These are phyloP conservation scores for Trifolium dubium DNA, from an alignment of 306 rosid species.

Conservation along the genomic window DNA sequence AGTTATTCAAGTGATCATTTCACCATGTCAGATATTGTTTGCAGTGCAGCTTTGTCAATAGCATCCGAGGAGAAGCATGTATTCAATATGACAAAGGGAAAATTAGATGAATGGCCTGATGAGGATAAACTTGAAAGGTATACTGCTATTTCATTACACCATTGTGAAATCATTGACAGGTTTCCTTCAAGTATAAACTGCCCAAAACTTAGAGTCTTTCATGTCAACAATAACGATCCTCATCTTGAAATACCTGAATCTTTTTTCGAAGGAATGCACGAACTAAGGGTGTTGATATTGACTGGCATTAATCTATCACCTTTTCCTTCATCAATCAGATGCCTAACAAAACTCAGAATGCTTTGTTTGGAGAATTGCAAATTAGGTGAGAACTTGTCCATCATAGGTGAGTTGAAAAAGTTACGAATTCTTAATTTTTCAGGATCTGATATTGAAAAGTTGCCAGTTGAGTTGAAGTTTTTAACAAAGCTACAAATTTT, in stretches of 20 bases:
- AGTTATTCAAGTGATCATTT: conserved; percentile 26
- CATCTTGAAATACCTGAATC: neutral
- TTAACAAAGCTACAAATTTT: conserved; percentile 21
- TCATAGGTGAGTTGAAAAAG: conserved; percentile 25
- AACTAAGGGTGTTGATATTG: conserved; percentile 28
- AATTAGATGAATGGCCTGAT: conserved; percentile 32
- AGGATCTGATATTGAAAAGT: conserved; percentile 13
- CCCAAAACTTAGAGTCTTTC: conserved; percentile 32
- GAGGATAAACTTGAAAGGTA: conserved; percentile 18
- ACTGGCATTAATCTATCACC: neutral
- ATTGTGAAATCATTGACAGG: conserved; percentile 1
- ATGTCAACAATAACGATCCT: neutral
- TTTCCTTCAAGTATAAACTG: neutral
- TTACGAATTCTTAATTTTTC: conserved; percentile 30
- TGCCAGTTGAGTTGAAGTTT: neutral
- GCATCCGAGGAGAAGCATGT: conserved; percentile 17
- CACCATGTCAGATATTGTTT: conserved; percentile 32
- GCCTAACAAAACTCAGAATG: conserved; percentile 23
- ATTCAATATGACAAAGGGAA: conserved; percentile 5
- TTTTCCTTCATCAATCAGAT: conserved; percentile 22
- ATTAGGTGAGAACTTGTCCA: conserved; percentile 6
- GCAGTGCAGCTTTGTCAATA: conserved; percentile 32
- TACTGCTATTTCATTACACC: neutral
- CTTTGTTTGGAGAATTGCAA: conserved; percentile 25
- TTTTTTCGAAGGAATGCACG: conserved; percentile 16